Base-by-base conservation (phyloP, 805 yeast species). In the Wickerhamomyces silvicola region DNA sequence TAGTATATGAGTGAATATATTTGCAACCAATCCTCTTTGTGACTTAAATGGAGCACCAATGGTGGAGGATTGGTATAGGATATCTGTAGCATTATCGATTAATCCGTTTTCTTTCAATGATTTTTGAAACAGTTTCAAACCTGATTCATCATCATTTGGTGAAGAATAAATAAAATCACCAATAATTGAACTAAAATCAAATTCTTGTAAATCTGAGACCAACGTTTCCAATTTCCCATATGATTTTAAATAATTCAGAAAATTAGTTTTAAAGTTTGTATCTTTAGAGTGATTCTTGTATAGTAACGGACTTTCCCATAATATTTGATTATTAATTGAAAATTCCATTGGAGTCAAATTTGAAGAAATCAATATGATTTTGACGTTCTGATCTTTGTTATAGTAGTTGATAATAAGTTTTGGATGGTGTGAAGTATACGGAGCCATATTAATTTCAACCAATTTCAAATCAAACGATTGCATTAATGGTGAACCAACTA, bases 381-480 rank as follows among this genome's bases (percentile, higher is more conserved):
- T 76, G 20, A 67, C 52, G 0, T 66, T 53, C 2, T 31, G 37
- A 12, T 57, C 59, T 39, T 71, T 72, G 2, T 48, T 48, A 44
- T 62, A 75, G 36, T 68, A 57, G 45, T 79, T 79, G 10, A 81
- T 56, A 64, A 80, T 74, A 69, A 80, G 57, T 48, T 81, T 81
- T 2, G 84, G 67, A 50, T 81, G 90, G 50, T 81, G 87, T 4
- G 68, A 60, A 0, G 72, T 56, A 43, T 40, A 70, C 13, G 57
- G 64, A 6, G 59, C 55, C 60, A 62, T 57, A 2, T 28, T 8
- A 1, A 68, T 60, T 25, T 55, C 54, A 7, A 62, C 31, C 2
- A 46, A 24, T 15, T 38, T 32, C 6, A 50, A 15, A 23, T 44
- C 48, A 13, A 41, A 30, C 2, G 38, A 18, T 12, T 19, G 2